Conservation (phyloP, 169 alveolate species). For the Eimeria maxima region DNA sequence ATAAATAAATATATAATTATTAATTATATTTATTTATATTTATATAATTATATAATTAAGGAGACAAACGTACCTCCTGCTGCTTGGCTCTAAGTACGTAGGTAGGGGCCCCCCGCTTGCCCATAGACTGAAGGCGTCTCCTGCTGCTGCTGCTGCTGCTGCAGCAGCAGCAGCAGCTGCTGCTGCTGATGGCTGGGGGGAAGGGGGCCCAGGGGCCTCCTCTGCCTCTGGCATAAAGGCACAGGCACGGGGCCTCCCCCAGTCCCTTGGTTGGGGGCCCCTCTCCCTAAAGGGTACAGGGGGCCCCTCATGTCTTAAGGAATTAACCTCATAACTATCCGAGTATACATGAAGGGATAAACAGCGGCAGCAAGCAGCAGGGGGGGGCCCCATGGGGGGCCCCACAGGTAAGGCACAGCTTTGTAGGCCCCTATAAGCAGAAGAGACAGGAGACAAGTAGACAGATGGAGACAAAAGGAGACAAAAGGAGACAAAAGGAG, state of each 20-base stretch:
- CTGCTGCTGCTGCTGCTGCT: conserved; percentile 8
- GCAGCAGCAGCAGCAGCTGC: conserved; percentile 58
- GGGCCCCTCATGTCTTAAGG: background rate
- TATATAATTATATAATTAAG: background rate
- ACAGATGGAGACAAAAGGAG: too few species aligned
- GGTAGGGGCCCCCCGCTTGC: conserved; percentile 21
- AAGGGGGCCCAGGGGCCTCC: conserved; percentile 30
- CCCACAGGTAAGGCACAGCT: background rate
- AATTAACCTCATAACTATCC: conserved; percentile 1
- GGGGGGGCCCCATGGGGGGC: background rate
- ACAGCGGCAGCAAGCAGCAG: conserved; percentile 2
- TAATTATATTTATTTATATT: too few species aligned
- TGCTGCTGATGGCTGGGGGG: conserved; percentile 11
- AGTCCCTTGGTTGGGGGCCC: conserved; percentile 13
- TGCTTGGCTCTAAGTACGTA: background rate
- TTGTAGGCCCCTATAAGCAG: background rate
- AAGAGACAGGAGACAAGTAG: too few species aligned
- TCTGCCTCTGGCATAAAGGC: conserved; percentile 2
- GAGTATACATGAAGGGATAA: background rate
- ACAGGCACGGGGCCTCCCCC: conserved; percentile 35
- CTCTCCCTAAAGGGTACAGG: background rate
- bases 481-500: too few species aligned
- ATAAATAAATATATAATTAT: background rate
- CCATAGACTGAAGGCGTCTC: conserved; percentile 17
- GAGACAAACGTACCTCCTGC: background rate